phyloP scores from a whole-genome alignment of 441 rosid genomes.

The Arabidopsis lyrata region DNA sequence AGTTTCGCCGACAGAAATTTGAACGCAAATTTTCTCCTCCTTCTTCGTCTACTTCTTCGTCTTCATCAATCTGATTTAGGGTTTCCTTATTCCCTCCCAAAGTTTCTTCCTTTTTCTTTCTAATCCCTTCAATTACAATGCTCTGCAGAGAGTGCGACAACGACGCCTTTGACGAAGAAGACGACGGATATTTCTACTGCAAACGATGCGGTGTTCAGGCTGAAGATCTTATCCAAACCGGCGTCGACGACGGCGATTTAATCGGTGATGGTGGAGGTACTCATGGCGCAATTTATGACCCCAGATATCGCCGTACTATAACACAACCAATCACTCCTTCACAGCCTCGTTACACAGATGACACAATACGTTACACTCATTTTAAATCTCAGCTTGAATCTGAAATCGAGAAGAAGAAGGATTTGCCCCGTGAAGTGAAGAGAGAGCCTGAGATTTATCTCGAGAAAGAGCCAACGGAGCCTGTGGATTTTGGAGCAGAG shows the following conservation, averaged over 20 bases:
- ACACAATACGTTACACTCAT: conserved; percentile 4
- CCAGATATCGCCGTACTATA: neutral
- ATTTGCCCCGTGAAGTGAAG: neutral
- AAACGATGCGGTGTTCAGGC: conserved; percentile 1
- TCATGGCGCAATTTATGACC: conserved; percentile 22
- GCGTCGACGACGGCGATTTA: conserved; percentile 11
- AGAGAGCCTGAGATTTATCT: neutral
- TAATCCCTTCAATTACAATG: neutral
- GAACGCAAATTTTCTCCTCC: neutral
- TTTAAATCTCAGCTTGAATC: conserved; percentile 34
- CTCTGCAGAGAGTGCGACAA: conserved; percentile 25
- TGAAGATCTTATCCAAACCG: conserved; percentile 13
- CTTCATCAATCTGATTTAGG: neutral
- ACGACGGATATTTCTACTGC: conserved; percentile 33
- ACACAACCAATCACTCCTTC: conserved; percentile 3
- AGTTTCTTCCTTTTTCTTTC: conserved; percentile 1
- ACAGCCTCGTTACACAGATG: neutral
- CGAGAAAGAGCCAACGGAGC: conserved; percentile 49
- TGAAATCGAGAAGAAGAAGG: neutral
- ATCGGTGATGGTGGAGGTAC: conserved; percentile 25
- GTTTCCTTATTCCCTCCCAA: neutral
- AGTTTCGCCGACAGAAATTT: neutral
- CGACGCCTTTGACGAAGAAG: conserved; percentile 4
- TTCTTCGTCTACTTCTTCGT: neutral
- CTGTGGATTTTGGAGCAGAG: conserved; percentile 57